Evolutionary conservation across 164 flowering plant genomes (phyloP).

Genomic region (Annona cherimola): DNA sequence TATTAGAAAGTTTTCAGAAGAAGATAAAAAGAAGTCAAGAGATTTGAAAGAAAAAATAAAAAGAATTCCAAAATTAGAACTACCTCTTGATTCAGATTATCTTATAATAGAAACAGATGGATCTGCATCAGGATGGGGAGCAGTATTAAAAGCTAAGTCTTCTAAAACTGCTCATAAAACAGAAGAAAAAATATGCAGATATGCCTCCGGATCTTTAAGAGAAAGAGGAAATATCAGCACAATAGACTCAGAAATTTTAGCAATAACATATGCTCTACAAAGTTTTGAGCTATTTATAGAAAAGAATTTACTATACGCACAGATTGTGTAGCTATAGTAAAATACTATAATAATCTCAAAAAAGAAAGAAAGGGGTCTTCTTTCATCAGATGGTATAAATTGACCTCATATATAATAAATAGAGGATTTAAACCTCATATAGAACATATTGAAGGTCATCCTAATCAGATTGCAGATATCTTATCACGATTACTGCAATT

Average conservation of each 20-base stretch:
- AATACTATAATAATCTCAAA: too few species aligned
- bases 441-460: too few species aligned
- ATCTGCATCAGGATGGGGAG: background rate
- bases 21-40: too few species aligned
- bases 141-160: too few species aligned
- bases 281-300: background rate
- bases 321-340: background rate
- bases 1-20: background rate
- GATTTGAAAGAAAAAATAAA: too few species aligned
- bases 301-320: background rate
- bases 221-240: background rate
- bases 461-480: too few species aligned
- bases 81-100: background rate
- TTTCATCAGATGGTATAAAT: too few species aligned
- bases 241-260: background rate
- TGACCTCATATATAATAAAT: too few species aligned
- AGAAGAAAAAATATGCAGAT: background rate
- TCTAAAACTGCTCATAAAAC: background rate
- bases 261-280: background rate
- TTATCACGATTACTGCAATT: too few species aligned
- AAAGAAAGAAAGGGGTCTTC: too few species aligned
- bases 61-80: too few species aligned
- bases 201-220: background rate
- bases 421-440: too few species aligned
- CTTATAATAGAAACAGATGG: background rate